These are phyloP conservation scores for Phytopythium aichiense DNA, from an alignment of 352 stramenopile genomes.

Conservation along the genomic window DNA sequence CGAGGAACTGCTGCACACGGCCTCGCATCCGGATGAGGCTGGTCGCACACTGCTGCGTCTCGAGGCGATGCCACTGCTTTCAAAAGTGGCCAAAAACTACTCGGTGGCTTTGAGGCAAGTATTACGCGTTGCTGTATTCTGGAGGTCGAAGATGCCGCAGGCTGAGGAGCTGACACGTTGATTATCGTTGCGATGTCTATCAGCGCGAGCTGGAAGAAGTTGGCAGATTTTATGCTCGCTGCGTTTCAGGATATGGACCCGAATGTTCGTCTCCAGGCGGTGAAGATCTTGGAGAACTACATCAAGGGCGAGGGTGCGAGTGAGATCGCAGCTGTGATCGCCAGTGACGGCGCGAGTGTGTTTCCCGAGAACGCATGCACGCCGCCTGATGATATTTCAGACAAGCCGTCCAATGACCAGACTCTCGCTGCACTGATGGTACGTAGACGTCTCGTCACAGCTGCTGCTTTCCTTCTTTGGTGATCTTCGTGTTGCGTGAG, in stretches of 20 bases:
- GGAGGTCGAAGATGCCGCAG: neutral
- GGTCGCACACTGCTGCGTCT: conserved; percentile 53
- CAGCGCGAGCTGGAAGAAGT: conserved; percentile 52
- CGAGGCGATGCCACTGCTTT: conserved; percentile 80
- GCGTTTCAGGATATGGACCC: conserved; percentile 83
- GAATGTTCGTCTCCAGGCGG: conserved; percentile 80
- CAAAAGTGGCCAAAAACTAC: conserved; percentile 85
- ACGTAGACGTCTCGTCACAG: neutral
- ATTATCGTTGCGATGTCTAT: neutral
- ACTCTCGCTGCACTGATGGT: neutral
- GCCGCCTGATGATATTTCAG: neutral
- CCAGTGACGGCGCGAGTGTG: neutral
- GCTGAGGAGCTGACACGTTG: neutral
- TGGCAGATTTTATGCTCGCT: conserved; percentile 75
- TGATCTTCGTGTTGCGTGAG: neutral
- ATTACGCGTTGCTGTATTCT: neutral
- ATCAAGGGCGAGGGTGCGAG: conserved; percentile 61
- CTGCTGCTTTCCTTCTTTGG: neutral
- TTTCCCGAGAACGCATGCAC: neutral
- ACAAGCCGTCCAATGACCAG: neutral
- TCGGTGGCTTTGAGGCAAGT: conserved; percentile 49
- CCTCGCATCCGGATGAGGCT: conserved; percentile 54
- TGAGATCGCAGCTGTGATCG: neutral
- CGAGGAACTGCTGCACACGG: conserved; percentile 66
- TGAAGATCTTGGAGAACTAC: conserved; percentile 88